phyloP scores from a whole-genome alignment of 148 eudicot species.

The Nepenthes gracilis region DNA sequence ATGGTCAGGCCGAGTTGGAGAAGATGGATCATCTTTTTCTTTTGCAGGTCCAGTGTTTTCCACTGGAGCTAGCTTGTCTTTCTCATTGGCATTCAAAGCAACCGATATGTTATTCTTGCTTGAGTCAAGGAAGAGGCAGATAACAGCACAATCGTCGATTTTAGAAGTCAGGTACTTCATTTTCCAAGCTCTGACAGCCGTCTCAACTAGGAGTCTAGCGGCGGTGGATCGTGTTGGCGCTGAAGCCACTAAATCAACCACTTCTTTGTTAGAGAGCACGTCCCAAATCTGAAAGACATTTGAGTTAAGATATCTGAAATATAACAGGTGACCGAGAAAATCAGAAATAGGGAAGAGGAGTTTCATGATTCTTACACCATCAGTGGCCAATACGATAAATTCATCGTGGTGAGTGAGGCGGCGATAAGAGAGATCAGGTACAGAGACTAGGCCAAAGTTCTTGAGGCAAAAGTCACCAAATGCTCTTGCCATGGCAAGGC shows the following conservation, averaged over 20 bases:
- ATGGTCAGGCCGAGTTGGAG: constrained; percentile 15
- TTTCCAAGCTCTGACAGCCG: constrained; percentile 74
- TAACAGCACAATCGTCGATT: constrained; percentile 84
- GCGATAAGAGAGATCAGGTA: constrained; percentile 63
- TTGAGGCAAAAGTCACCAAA: constrained; percentile 95
- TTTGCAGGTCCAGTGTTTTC: constrained; percentile 3
- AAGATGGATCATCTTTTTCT: constrained; percentile 13
- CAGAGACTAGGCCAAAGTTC: constrained; percentile 76
- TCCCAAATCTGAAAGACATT: constrained; percentile 66
- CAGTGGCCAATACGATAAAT: constrained; percentile 77
- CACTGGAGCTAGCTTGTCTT: constrained; percentile 13
- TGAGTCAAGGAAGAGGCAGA: constrained; percentile 73
- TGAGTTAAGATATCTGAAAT: background rate
- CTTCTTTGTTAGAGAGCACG: constrained; percentile 79
- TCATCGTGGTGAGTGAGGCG: constrained; percentile 70
- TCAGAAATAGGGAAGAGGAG: background rate
- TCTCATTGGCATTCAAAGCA: constrained; percentile 21
- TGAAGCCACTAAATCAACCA: constrained; percentile 58
- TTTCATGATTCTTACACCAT: constrained; percentile 46
- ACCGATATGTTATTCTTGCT: constrained; percentile 17
- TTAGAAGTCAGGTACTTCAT: constrained; percentile 78
- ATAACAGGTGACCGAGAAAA: too few species aligned
- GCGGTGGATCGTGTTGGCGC: constrained; percentile 46
- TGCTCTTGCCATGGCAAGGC: constrained; percentile 95
- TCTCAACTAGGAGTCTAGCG: constrained; percentile 58